Evolutionary conservation across 768 basidiomycete species (phyloP), one percentile per base, ranked within the genome.

Genomic region (Tephrocybe sp.): DNA sequence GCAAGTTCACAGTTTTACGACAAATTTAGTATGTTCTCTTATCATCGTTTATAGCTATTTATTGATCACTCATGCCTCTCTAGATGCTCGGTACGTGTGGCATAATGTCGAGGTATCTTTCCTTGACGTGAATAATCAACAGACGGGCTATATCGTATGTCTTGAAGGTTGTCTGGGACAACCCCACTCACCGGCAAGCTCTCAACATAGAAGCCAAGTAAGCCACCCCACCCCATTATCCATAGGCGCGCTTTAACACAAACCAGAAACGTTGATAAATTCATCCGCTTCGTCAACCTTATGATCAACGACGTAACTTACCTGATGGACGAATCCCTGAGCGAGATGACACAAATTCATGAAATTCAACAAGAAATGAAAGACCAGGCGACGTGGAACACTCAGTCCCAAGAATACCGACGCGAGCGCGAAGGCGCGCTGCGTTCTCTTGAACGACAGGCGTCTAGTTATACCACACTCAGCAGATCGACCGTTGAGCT

Each of bases 251-350:
- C 2, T 13, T 40, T 4, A 33, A 35, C 16, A 10, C 12, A 2
- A 40, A 20, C 16, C 52, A 95, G 91, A 56, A 83, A 92, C 63
- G 85, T 90, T 42, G 92, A 97, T 59, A 89, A 91, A 68, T 98
- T 98, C 66, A 86, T 98, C 47, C 85, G 87, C 49, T 98, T 99
- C 67, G 81, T 95, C 71, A 98, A 99, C 71, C 75, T 98, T 60
- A 89, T 98, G 83, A 97, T 98, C 74, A 98, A 97, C 77, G 97
- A 99, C 61, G 93, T 96, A 48, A 98, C 96, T 8, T 98, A 94
- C 68, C 87, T 98, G 46, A 85, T 99, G 80, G 94, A 98, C 65
- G 97, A 99, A 62, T 96, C 93, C 8, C 76, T 98, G 42, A 84
- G 84, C 59, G 90, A 95, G 56, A 77, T 99, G 45, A 77, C 83